Percentiles rank a stretch among this genome's conserved stretches.
These are phyloP conservation scores for Aspergillus ustus DNA, from an alignment of 2,329 filamentous ascomycete species.

Conservation along the genomic window DNA sequence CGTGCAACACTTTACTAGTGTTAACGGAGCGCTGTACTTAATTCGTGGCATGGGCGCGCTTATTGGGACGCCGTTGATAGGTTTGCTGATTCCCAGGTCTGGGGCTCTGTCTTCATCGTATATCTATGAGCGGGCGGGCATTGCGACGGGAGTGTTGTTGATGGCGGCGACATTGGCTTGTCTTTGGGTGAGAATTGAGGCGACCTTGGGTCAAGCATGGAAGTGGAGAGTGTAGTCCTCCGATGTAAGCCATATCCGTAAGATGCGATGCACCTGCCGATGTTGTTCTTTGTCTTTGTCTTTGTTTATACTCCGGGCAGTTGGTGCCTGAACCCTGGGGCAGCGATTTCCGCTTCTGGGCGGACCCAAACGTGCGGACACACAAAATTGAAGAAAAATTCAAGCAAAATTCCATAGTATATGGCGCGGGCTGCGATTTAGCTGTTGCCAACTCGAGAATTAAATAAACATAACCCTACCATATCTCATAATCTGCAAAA, in stretches of 20 bases:
- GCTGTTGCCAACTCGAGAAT: neutral
- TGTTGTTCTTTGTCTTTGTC: neutral
- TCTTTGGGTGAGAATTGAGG: conserved; percentile 35
- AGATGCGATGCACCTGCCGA: neutral
- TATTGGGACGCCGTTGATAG: conserved; percentile 43
- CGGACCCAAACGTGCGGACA: conserved; percentile 8
- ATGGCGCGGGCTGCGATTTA: neutral
- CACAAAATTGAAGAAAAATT: conserved; percentile 15
- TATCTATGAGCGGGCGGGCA: conserved; percentile 31
- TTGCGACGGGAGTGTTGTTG: conserved; percentile 32
- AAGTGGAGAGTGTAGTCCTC: conserved; percentile 28
- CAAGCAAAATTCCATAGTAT: conserved; percentile 1
- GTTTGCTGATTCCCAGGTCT: conserved; percentile 30
- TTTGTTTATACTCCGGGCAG: conserved; percentile 2
- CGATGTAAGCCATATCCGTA: neutral
- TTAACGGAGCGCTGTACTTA: conserved; percentile 46
- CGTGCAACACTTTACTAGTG: conserved; percentile 41
- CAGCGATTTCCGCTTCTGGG: conserved; percentile 10
- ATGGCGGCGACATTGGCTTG: conserved; percentile 33
- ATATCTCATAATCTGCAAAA: neutral
- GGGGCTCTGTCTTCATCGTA: conserved; percentile 25
- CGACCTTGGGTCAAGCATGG: conserved; percentile 25
- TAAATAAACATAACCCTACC: neutral
- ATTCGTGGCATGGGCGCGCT: conserved; percentile 44
- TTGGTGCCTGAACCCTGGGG: conserved; percentile 15